Percentiles rank a stretch among this genome's conserved stretches.
phyloP scores from a whole-genome alignment of 441 rosid genomes.

The Capsella rubella region DNA sequence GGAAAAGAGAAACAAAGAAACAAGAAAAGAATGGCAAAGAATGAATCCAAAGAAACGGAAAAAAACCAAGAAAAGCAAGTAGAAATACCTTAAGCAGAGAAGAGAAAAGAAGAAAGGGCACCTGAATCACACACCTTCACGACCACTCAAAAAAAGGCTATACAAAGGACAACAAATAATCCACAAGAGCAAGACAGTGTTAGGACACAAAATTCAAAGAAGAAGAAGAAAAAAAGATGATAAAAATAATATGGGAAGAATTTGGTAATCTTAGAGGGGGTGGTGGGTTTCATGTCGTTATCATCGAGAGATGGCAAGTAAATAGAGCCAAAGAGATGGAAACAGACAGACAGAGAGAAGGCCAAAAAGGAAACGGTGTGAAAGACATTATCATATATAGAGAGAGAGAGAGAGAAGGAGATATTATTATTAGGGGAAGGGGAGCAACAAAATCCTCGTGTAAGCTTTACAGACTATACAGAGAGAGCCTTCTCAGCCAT shows the following conservation, averaged over 20 bases:
- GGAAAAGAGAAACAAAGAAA: background rate
- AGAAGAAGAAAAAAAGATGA: background rate
- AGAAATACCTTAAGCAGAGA: slow-evolving; percentile 19
- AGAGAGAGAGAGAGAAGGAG: slow-evolving; percentile 44
- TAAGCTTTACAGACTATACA: slow-evolving; percentile 60
- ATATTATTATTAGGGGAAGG: background rate
- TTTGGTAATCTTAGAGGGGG: background rate
- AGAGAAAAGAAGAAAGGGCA: slow-evolving; percentile 31
- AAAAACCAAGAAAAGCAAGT: background rate
- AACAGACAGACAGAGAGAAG: slow-evolving; percentile 36
- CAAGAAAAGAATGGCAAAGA: slow-evolving; percentile 35
- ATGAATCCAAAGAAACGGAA: slow-evolving; percentile 9
- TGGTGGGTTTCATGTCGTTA: slow-evolving; percentile 44
- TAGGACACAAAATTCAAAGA: background rate
- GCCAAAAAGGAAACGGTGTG: slow-evolving; percentile 18
- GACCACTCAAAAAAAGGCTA: slow-evolving; percentile 28
- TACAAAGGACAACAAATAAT: background rate
- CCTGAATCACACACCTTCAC: slow-evolving; percentile 50
- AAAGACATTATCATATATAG: slow-evolving; percentile 45
- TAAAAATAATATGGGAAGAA: background rate
- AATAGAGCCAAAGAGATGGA: slow-evolving; percentile 40
- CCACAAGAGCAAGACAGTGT: slow-evolving; percentile 28
- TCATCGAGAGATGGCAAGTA: slow-evolving; percentile 43
- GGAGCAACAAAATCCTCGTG: slow-evolving; percentile 70
- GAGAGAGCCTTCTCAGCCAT: slow-evolving; percentile 70